These are phyloP conservation scores for Boletus eberwhitei DNA, from an alignment of 768 basidiomycete genomes.

Conservation along the genomic window DNA sequence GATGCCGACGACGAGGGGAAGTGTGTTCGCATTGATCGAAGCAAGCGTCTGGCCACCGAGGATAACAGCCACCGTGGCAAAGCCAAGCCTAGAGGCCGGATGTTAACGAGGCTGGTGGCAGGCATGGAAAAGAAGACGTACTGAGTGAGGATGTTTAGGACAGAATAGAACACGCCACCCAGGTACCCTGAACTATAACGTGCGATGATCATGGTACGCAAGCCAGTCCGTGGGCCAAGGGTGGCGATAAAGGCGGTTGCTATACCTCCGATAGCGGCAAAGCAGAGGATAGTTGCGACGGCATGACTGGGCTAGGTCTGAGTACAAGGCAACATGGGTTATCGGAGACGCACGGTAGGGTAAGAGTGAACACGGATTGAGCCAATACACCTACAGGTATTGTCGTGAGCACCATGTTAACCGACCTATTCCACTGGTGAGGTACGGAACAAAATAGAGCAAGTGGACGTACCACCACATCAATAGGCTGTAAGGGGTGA, in stretches of 20 bases:
- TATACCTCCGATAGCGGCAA: constrained; percentile 41
- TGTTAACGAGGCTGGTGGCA: not conserved
- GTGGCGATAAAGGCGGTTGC: constrained; percentile 50
- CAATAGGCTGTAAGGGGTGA: constrained; percentile 31
- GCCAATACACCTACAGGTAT: constrained; percentile 51
- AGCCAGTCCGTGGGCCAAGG: constrained; percentile 50
- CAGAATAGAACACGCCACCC: constrained; percentile 46
- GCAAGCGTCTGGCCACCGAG: constrained; percentile 51
- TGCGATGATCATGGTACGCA: constrained; percentile 52
- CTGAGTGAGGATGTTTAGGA: constrained; percentile 54
- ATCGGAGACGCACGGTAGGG: constrained; percentile 37
- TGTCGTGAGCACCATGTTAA: constrained; percentile 45
- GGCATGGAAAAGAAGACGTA: constrained; percentile 9
- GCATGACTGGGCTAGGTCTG: constrained; percentile 33
- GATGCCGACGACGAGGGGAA: constrained; percentile 48
- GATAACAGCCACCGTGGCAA: constrained; percentile 47
- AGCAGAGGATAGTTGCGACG: constrained; percentile 44
- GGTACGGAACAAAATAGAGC: not conserved
- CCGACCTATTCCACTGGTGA: constrained; percentile 34
- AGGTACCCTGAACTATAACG: constrained; percentile 48
- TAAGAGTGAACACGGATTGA: constrained; percentile 46
- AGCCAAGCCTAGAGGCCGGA: constrained; percentile 38
- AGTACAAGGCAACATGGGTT: not conserved
- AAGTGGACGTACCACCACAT: constrained; percentile 42
- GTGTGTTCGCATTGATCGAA: constrained; percentile 41